phyloP scores from a whole-genome alignment of 805 yeast species.

The Monosporozyma solicola region DNA sequence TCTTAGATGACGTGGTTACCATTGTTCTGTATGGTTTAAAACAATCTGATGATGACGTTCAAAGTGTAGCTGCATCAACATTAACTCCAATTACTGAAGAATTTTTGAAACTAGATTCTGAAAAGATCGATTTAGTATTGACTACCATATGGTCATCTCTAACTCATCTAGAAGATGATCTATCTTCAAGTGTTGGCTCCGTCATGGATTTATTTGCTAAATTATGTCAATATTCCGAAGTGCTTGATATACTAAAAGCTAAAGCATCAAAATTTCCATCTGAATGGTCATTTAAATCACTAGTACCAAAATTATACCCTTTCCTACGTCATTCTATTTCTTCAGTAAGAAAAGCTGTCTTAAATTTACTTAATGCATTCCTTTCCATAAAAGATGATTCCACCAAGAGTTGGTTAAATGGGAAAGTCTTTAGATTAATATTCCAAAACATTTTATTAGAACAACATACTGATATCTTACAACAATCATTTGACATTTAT shows the following conservation, averaged over 20 bases:
- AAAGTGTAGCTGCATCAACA: conserved; percentile 92
- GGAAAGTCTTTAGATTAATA: conserved; percentile 60
- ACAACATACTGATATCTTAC: conserved; percentile 67
- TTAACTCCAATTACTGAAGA: conserved; percentile 83
- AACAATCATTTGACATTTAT: conserved; percentile 56
- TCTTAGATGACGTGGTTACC: conserved; percentile 61
- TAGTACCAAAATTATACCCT: conserved; percentile 89
- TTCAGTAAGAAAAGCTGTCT: conserved; percentile 81
- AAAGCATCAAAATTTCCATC: conserved; percentile 43
- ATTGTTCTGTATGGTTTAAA: conserved; percentile 84
- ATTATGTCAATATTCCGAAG: conserved; percentile 73
- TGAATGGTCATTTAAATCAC: conserved; percentile 51
- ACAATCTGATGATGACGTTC: conserved; percentile 85
- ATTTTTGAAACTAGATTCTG: conserved; percentile 57
- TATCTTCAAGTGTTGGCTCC: conserved; percentile 90
- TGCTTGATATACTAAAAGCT: conserved; percentile 58
- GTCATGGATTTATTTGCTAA: conserved; percentile 91
- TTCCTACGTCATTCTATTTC: conserved; percentile 89
- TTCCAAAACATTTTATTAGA: conserved; percentile 86
- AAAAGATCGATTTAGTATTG: conserved; percentile 38
- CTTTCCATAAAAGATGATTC: conserved; percentile 45
- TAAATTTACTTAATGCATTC: conserved; percentile 73
- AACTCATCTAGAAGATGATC: conserved; percentile 77
- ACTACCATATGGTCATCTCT: conserved; percentile 87
- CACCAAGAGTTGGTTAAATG: conserved; percentile 66